phyloP scores from a whole-genome alignment of 208 protist species.

The Acanthamoeba royreba region DNA sequence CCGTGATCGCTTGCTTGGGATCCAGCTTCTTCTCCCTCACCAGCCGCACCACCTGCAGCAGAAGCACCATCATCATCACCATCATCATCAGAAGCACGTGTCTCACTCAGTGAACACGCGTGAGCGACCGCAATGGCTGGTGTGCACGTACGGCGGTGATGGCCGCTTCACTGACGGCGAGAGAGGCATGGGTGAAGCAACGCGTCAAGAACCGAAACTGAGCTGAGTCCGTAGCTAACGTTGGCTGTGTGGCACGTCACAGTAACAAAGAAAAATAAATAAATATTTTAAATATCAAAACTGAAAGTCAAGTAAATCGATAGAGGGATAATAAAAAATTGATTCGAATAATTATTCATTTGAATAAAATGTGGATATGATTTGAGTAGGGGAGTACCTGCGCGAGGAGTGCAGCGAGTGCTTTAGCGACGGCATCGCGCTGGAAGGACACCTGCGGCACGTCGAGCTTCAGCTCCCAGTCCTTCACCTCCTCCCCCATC shows the following conservation, averaged over 20 bases:
- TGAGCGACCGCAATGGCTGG: not conserved
- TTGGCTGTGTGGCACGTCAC: not conserved
- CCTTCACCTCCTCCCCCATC: not conserved
- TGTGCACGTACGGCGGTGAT: not conserved
- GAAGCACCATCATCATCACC: not conserved
- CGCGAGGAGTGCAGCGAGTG: not conserved
- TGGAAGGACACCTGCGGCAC: not conserved
- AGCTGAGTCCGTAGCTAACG: not conserved
- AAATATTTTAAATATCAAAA: not conserved
- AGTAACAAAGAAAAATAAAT: too few species aligned
- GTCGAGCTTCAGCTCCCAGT: not conserved
- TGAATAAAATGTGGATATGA: too few species aligned
- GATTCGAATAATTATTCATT: too few species aligned
- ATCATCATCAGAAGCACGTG: not conserved
- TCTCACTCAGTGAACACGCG: too few species aligned
- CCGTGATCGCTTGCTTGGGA: not conserved
- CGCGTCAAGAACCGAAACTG: not conserved
- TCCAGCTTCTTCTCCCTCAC: conserved; percentile 30
- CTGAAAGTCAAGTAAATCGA: not conserved
- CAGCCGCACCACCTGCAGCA: not conserved
- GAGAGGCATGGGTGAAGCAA: not conserved
- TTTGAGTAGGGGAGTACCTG: not conserved
- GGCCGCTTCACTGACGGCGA: not conserved
- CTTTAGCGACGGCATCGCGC: not conserved
- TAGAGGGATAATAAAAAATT: too few species aligned